Evolutionary conservation across 2,329 filamentous ascomycete species (phyloP), one percentile per base, ranked within the genome.

Genomic region (Fusarium pseudoanthophilum): DNA sequence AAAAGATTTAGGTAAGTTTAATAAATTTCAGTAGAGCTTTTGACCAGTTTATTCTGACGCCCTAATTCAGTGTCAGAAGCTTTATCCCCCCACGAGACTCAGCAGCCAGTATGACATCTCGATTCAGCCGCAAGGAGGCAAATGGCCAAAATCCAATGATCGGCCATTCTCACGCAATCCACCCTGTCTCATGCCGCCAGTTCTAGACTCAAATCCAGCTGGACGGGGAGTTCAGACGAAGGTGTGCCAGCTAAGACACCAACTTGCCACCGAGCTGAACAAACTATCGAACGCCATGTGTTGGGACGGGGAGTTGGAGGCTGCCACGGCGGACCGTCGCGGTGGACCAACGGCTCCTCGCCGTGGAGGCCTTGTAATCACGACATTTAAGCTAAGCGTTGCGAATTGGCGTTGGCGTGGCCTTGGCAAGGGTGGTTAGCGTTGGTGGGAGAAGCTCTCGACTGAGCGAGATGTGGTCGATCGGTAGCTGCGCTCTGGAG

Each of bases 321-420:
- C 15, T 26, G 28, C 14, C 36, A 18, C 24, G 36, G 52, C 42
- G 60, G 60, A 48, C 36, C 36, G 36, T 64, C 55, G 60, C 53
- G 40, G 26, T 43, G 59, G 37, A 7, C 18, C 24, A 26, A 57
- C 37, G 49, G 59, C 30, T 24, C 21, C 24, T 56, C 59, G 49
- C 56, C 4, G 42, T 51, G 56, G 56, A 59, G 56, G 16, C 36
- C 28, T 60, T 20, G 21, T 10, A 20, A 64, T 64, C 60, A 64
- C 60, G 60, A 64, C 53, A 60, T 58, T 28, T 5, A 32, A 37
- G 37, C 39, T 30, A 20, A 18, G 36, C 30, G 57, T 64, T 60
- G 36, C 60, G 30, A 64, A 60, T 37, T 24, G n/a, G 20, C 28
- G 3, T 28, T 13, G 28, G 9, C 21, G 49, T 24, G n/a, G 20